Conservation (phyloP, 768 basidiomycete species). For the Strobilomyces confusus region DNA sequence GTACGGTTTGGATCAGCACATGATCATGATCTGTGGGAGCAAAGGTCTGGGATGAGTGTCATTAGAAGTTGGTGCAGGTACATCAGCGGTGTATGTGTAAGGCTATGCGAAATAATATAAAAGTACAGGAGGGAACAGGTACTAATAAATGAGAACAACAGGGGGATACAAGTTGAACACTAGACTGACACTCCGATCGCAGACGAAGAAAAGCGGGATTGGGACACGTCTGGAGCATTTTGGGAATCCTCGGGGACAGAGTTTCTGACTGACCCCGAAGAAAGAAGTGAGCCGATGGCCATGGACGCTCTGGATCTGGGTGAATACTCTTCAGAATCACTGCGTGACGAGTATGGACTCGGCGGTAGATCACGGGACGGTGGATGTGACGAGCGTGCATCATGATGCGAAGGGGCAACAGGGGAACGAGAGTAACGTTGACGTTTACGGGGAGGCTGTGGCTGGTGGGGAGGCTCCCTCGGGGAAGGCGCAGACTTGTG, state of each 20-base stretch:
- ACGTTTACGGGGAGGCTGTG: conserved; percentile 55
- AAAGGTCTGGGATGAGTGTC: not conserved
- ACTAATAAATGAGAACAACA: conserved; percentile 19
- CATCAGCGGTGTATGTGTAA: conserved; percentile 15
- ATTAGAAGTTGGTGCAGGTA: conserved; percentile 23
- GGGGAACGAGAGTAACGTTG: conserved; percentile 61
- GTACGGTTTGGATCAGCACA: not conserved
- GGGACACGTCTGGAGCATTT: conserved; percentile 18
- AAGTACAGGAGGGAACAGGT: conserved; percentile 20
- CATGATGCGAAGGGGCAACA: conserved; percentile 36
- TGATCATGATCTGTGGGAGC: not conserved
- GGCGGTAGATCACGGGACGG: conserved; percentile 55
- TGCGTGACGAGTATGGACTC: conserved; percentile 69
- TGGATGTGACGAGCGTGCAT: conserved; percentile 30
- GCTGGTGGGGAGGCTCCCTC: conserved; percentile 31
- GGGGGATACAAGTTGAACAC: not conserved
- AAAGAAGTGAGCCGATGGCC: conserved; percentile 75
- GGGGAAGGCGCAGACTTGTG: conserved; percentile 6
- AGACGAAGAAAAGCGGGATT: conserved; percentile 16
- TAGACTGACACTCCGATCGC: conserved; percentile 24
- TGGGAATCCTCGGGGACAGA: conserved; percentile 24
- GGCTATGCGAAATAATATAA: conserved; percentile 18
- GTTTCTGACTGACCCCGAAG: conserved; percentile 38
- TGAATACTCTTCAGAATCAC: conserved; percentile 65
- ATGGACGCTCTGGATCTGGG: conserved; percentile 71